Conservation (phyloP, 306 rosid species). For the Prunus mira region DNA sequence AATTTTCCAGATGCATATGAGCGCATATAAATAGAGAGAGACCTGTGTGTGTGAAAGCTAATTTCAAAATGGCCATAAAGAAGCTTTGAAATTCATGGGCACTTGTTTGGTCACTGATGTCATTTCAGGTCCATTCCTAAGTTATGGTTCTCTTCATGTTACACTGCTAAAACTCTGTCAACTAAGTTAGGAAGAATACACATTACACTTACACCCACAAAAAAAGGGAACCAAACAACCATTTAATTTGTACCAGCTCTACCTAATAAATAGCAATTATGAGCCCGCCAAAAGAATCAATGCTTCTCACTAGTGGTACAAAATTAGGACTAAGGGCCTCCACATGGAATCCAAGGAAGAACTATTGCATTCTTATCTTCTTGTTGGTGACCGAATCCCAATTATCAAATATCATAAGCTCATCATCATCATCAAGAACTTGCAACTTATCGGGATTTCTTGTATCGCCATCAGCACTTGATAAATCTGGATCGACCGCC, state of each 20-base stretch:
- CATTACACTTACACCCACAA: conserved; percentile 24
- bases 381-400: conserved; percentile 42
- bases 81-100: neutral
- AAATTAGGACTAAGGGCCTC: conserved; percentile 50
- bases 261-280: conserved; percentile 43
- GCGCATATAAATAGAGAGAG: no score
- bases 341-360: conserved; percentile 23
- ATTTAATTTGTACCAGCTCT: conserved; percentile 14
- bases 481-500: conserved; percentile 11
- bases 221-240: conserved; percentile 9
- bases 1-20: no score
- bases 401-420: conserved; percentile 63
- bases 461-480: conserved; percentile 29
- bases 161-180: conserved; percentile 14
- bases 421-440: conserved; percentile 73
- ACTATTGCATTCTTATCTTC: conserved; percentile 60
- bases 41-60: neutral
- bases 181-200: conserved; percentile 46
- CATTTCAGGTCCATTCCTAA: conserved; percentile 17
- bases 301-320: conserved; percentile 61
- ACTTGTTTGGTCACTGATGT: conserved; percentile 17
- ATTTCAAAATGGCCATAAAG: neutral
- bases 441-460: conserved; percentile 44
- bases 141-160: conserved; percentile 13
- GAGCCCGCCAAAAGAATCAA: conserved; percentile 64